These are phyloP conservation scores for Coniella vitis DNA, from an alignment of 2,329 filamentous ascomycete species.

Conservation along the genomic window DNA sequence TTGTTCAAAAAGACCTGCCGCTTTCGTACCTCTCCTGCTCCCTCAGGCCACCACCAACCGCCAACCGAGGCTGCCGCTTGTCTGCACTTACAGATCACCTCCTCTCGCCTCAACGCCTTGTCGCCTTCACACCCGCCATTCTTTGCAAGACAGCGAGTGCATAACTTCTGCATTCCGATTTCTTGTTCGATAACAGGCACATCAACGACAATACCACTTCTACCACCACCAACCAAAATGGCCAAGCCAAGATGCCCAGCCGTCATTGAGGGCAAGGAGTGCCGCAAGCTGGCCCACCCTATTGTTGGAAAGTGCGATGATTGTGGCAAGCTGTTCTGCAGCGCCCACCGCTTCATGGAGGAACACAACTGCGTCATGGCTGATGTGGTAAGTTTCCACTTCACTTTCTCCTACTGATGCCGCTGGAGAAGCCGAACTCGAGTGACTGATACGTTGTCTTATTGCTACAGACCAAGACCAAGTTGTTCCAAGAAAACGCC, in stretches of 20 bases:
- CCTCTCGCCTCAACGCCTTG: no score
- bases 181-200: neutral
- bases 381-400: slow-evolving; percentile 65
- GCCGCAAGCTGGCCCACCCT: slow-evolving; percentile 57
- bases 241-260: slow-evolving; percentile 78
- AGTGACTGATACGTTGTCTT: slow-evolving; percentile 8
- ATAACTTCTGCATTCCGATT: neutral
- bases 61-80: no score
- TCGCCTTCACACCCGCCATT: no score
- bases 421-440: slow-evolving; percentile 26
- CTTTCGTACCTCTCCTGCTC: no score
- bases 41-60: no score
- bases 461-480: slow-evolving; percentile 75
- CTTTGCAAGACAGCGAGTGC: no score
- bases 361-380: slow-evolving; percentile 89
- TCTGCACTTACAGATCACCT: no score
- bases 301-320: slow-evolving; percentile 97
- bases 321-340: slow-evolving; percentile 90
- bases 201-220: no score
- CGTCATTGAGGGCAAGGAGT: slow-evolving; percentile 74
- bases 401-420: slow-evolving; percentile 19
- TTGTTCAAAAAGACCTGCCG: no score
- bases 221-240: slow-evolving; percentile 32
- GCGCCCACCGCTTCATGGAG: slow-evolving; percentile 88
- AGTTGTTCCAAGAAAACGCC: slow-evolving; percentile 89